Conservation (phyloP, 1,284 basidiomycete genomes). For the Puccinia brachypodii region DNA sequence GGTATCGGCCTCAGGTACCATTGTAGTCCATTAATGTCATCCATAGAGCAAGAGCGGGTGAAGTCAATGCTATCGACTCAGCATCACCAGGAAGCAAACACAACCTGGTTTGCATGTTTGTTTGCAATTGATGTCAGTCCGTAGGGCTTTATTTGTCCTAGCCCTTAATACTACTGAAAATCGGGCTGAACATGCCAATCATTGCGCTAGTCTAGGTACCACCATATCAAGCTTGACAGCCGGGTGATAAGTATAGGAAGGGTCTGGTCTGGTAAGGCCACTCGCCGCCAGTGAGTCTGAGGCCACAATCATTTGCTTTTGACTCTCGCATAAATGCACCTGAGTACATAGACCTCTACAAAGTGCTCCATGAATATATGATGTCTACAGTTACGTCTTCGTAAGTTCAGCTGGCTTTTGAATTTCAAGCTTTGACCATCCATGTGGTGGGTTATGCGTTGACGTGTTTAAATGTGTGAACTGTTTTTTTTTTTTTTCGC, state of each 20-base stretch:
- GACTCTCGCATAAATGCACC: neutral
- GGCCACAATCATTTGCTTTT: neutral
- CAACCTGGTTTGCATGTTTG: neutral
- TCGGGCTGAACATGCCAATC: neutral
- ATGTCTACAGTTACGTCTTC: neutral
- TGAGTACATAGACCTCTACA: neutral
- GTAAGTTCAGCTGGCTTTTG: neutral
- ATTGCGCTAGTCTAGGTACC: neutral
- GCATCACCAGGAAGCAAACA: neutral
- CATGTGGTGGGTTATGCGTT: neutral
- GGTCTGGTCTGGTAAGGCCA: neutral
- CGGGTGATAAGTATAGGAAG: neutral
- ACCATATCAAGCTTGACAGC: neutral
- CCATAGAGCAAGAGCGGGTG: too few species aligned
- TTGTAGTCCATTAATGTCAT: too few species aligned
- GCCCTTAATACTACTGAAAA: neutral
- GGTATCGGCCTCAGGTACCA: too few species aligned
- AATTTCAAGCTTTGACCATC: neutral
- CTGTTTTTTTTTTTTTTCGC: neutral
- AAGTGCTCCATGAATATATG: neutral
- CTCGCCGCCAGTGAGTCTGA: neutral
- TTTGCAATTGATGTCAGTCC: neutral
- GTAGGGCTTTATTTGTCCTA: neutral
- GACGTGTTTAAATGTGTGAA: neutral
- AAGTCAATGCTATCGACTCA: too few species aligned